Conservation (phyloP, 2,329 filamentous ascomycete genomes). For the Mycosphaerelloides madeirae region DNA sequence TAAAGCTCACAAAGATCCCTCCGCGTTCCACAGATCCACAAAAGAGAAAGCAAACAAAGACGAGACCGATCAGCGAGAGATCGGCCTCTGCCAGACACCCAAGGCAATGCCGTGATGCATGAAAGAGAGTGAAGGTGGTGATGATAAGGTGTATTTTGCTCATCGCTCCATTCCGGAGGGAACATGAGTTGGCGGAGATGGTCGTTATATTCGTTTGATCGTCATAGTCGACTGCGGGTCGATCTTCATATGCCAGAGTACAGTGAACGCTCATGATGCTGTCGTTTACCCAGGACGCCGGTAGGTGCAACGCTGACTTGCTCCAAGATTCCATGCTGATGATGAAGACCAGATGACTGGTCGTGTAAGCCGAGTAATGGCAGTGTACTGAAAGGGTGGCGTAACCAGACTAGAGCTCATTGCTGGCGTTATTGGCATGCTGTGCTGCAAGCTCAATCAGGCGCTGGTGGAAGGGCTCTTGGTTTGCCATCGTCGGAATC, state of each 20-base stretch:
- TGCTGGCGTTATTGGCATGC: constrained; percentile 9
- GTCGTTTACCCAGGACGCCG: constrained; percentile 6
- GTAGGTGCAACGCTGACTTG: neutral
- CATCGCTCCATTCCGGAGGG: constrained; percentile 12
- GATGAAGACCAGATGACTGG: neutral
- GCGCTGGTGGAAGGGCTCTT: constrained; percentile 30
- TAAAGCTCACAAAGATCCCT: neutral
- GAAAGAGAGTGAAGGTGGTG: neutral
- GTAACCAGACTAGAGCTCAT: neutral
- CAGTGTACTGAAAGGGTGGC: no score
- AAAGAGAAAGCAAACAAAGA: constrained; percentile 13
- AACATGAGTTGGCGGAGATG: constrained; percentile 12
- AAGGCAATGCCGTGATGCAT: no score
- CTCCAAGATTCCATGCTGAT: constrained; percentile 1
- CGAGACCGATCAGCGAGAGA: neutral
- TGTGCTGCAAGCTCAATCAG: constrained; percentile 28
- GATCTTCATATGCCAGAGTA: constrained; percentile 14
- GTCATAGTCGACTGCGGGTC: constrained; percentile 18
- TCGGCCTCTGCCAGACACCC: no score
- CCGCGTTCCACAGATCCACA: neutral
- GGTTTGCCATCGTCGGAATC: constrained; percentile 23
- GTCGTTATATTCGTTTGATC: constrained; percentile 22
- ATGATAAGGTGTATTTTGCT: constrained; percentile 15
- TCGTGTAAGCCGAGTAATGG: no score
- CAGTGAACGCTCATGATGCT: constrained; percentile 13